Evolutionary conservation across 2,329 filamentous ascomycete genomes (phyloP).

Genomic region (Juglanconis sp.): DNA sequence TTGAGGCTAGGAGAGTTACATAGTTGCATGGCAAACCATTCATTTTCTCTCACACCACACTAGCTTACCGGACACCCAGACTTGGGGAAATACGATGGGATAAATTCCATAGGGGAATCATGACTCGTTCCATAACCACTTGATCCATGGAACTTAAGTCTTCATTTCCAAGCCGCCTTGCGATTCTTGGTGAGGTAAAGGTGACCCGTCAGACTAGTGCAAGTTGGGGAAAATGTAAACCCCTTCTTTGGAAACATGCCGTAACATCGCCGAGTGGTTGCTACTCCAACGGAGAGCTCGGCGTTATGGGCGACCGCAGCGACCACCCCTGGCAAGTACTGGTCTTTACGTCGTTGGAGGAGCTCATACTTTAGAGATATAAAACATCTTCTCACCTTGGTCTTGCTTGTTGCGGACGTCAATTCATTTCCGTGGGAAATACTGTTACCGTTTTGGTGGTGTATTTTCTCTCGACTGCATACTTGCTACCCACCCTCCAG

Average conservation of each 20-base stretch:
- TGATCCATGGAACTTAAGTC: not conserved
- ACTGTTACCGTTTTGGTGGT: not conserved
- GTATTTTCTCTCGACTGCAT: not conserved
- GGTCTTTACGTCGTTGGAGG: not conserved
- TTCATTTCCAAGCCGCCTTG: not conserved
- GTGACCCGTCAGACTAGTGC: not conserved
- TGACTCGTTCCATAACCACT: not conserved
- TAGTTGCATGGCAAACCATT: not conserved
- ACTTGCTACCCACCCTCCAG: not conserved
- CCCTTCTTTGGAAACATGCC: not conserved
- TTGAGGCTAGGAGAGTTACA: not conserved
- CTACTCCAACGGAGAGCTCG: not conserved
- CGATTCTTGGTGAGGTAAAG: not conserved
- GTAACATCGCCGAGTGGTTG: slow-evolving; percentile 3
- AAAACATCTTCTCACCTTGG: not conserved
- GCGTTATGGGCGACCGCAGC: not conserved
- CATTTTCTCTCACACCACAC: not conserved
- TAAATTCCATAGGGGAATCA: not conserved
- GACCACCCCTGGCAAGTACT: not conserved
- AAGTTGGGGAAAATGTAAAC: not conserved
- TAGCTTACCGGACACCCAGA: not conserved
- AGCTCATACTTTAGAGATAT: not conserved
- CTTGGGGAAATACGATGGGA: not conserved
- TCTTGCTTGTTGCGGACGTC: not conserved
- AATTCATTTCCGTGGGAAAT: no score